Conservation (phyloP, 108 stramenopile genomes). For the Mayamaea pseudoterrestris region DNA sequence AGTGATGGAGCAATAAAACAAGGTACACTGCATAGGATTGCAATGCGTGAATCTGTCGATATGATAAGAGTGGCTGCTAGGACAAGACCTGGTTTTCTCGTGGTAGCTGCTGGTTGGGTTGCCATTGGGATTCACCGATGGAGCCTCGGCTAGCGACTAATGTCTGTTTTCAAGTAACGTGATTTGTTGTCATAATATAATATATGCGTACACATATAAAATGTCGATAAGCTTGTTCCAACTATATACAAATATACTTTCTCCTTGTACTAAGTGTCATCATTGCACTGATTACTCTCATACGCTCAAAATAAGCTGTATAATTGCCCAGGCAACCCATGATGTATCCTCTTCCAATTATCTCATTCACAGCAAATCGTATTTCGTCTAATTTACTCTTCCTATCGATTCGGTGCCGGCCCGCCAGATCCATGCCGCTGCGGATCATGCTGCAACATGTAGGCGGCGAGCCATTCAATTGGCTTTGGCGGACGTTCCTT, state of each 20-base stretch:
- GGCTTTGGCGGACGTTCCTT: slow-evolving; percentile 96
- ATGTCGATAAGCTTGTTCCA: too few species aligned
- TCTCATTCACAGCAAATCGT: background rate
- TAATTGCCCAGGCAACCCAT: too few species aligned
- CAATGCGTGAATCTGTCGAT: background rate
- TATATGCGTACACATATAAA: too few species aligned
- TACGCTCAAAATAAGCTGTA: too few species aligned
- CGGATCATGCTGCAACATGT: slow-evolving; percentile 93
- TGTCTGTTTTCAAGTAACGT: too few species aligned
- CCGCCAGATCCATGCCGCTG: slow-evolving; percentile 18
- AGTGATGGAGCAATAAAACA: background rate
- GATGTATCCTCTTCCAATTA: background rate
- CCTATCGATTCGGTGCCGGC: background rate
- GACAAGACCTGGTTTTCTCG: background rate
- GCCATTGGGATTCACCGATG: slow-evolving; percentile 55
- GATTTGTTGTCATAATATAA: too few species aligned
- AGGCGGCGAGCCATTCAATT: slow-evolving; percentile 93
- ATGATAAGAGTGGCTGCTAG: background rate
- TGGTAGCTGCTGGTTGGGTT: slow-evolving; percentile 24
- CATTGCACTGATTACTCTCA: too few species aligned
- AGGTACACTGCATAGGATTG: background rate
- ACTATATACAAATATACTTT: too few species aligned
- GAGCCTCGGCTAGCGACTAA: slow-evolving; percentile 23
- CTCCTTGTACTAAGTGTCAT: too few species aligned
- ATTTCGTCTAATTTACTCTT: background rate